phyloP scores from a whole-genome alignment of 2,329 filamentous ascomycete genomes.

The Neofusicoccum laricinum region DNA sequence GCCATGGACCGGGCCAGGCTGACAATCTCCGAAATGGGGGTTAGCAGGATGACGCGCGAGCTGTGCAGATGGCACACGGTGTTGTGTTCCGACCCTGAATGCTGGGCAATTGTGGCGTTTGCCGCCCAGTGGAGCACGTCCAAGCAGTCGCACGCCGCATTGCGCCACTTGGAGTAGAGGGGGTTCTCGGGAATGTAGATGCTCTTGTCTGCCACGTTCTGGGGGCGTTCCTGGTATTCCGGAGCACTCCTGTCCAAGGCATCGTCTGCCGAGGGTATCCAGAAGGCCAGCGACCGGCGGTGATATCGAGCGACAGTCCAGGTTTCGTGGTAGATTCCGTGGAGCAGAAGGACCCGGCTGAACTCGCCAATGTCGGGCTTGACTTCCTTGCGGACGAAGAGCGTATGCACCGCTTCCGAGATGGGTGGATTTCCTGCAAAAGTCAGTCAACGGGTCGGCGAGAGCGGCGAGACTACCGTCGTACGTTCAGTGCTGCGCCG shows the following conservation, averaged over 20 bases:
- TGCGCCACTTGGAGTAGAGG: slow-evolving; percentile 49
- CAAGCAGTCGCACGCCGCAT: slow-evolving; percentile 47
- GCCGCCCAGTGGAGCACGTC: slow-evolving; percentile 60
- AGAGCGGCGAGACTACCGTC: not conserved
- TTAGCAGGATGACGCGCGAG: slow-evolving; percentile 52
- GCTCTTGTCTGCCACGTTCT: not conserved
- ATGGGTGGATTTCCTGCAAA: slow-evolving; percentile 29
- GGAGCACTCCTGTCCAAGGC: slow-evolving; percentile 12
- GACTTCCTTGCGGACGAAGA: slow-evolving; percentile 51
- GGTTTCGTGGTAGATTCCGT: slow-evolving; percentile 49
- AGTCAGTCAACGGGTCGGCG: not conserved
- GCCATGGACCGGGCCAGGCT: slow-evolving; percentile 35
- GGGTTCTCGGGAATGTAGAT: slow-evolving; percentile 41
- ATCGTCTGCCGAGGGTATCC: slow-evolving; percentile 24
- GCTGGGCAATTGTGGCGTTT: slow-evolving; percentile 50
- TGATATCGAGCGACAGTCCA: slow-evolving; percentile 50
- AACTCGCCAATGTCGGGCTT: slow-evolving; percentile 47
- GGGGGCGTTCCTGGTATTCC: slow-evolving; percentile 34
- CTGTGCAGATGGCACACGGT: slow-evolving; percentile 57
- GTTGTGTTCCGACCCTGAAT: slow-evolving; percentile 52
- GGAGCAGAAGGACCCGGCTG: slow-evolving; percentile 48
- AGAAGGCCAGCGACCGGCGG: slow-evolving; percentile 43
- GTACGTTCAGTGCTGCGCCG: slow-evolving; percentile 7
- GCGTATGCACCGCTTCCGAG: slow-evolving; percentile 41
- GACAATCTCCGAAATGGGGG: slow-evolving; percentile 48